Conservation (phyloP, 495 filamentous ascomycete species). For the Xylaria flabelliformis region DNA sequence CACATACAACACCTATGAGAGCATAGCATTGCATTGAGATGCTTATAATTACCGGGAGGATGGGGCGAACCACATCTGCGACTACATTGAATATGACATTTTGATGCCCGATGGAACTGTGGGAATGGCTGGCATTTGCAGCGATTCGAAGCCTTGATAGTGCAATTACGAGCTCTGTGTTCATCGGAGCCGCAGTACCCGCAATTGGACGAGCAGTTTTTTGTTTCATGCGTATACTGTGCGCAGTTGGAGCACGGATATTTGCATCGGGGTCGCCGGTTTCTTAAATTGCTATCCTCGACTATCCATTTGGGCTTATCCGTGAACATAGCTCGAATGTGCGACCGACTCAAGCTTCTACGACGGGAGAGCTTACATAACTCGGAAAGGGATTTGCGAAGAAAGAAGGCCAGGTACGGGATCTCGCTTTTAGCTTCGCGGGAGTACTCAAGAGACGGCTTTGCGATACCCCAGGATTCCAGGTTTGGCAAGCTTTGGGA, state of each 20-base stretch:
- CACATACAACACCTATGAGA: slow-evolving; percentile 50
- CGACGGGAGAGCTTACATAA: slow-evolving; percentile 43
- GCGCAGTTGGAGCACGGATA: slow-evolving; percentile 44
- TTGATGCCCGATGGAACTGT: slow-evolving; percentile 39
- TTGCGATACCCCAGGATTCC: slow-evolving; percentile 4
- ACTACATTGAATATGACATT: slow-evolving; percentile 43
- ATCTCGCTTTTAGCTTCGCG: not conserved
- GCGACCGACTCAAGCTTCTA: slow-evolving; percentile 48
- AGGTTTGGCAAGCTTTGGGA: slow-evolving; percentile 12
- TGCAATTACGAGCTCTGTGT: slow-evolving; percentile 39
- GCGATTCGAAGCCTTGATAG: slow-evolving; percentile 39
- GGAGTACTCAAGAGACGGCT: not conserved
- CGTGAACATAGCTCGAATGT: slow-evolving; percentile 46
- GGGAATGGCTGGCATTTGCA: slow-evolving; percentile 51
- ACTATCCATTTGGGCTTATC: slow-evolving; percentile 26
- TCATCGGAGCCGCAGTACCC: slow-evolving; percentile 41
- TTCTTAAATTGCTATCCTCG: not conserved
- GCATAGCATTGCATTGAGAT: slow-evolving; percentile 48
- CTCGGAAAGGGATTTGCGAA: slow-evolving; percentile 36
- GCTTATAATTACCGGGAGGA: slow-evolving; percentile 33
- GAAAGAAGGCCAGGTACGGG: slow-evolving; percentile 30
- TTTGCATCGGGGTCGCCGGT: not conserved
- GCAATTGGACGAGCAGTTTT: slow-evolving; percentile 35
- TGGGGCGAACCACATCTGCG: slow-evolving; percentile 38
- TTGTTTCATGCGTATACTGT: slow-evolving; percentile 30